These are phyloP conservation scores for Trametes hirsuta DNA, from an alignment of 1,284 basidiomycete species.

Conservation along the genomic window DNA sequence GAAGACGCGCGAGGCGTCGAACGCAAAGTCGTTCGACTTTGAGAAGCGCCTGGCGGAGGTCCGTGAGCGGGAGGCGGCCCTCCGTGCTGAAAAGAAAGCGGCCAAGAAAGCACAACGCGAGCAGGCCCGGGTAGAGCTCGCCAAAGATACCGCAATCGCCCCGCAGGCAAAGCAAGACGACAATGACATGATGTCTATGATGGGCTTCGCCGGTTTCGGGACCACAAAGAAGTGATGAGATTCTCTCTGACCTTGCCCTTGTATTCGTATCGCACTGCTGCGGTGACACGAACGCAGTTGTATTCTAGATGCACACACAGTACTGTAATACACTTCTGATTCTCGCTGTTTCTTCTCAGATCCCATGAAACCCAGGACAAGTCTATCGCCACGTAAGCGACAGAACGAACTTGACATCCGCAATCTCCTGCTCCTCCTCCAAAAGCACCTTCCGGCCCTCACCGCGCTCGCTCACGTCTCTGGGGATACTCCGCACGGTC, in stretches of 20 bases:
- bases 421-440: slow-evolving; percentile 89
- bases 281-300: slow-evolving; percentile 20
- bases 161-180: slow-evolving; percentile 42
- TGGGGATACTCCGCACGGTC: slow-evolving; percentile 77
- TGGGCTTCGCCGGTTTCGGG: slow-evolving; percentile 95
- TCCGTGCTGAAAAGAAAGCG: slow-evolving; percentile 71
- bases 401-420: slow-evolving; percentile 79
- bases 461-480: slow-evolving; percentile 58
- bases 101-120: slow-evolving; percentile 76
- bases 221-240: slow-evolving; percentile 70
- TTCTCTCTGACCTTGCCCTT: not conserved
- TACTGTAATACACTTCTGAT: slow-evolving; percentile 39
- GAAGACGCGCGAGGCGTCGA: slow-evolving; percentile 78
- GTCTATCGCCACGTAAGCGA: slow-evolving; percentile 56
- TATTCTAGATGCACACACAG: slow-evolving; percentile 36
- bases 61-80: slow-evolving; percentile 67
- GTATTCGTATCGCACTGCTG: not conserved
- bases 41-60: slow-evolving; percentile 86
- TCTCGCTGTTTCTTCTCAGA: slow-evolving; percentile 15
- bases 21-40: slow-evolving; percentile 92
- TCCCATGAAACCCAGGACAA: not conserved
- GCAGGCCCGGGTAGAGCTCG: slow-evolving; percentile 63
- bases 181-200: slow-evolving; percentile 78
- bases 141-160: slow-evolving; percentile 49
- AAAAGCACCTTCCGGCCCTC: slow-evolving; percentile 58